These are phyloP conservation scores for Hydnum rufescens DNA, from an alignment of 768 basidiomycete species.

Conservation along the genomic window DNA sequence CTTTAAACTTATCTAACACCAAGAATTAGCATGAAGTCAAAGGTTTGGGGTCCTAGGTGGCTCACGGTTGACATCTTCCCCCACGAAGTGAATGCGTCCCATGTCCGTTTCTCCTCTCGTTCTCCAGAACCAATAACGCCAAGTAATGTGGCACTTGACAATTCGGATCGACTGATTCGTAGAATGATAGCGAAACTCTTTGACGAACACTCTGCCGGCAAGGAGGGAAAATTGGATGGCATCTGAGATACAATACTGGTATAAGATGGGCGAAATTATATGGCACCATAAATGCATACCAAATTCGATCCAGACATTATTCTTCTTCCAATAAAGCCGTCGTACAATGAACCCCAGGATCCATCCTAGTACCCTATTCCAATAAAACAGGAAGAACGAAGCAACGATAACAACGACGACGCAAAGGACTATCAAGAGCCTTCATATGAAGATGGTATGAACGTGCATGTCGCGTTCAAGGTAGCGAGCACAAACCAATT, in stretches of 20 bases:
- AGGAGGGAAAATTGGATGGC: slow-evolving; percentile 84
- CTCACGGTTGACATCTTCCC: slow-evolving; percentile 5
- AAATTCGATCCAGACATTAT: slow-evolving; percentile 62
- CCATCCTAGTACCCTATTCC: slow-evolving; percentile 65
- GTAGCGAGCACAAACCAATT: too few relatives aligned
- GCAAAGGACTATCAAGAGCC: slow-evolving; percentile 36
- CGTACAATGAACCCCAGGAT: slow-evolving; percentile 47
- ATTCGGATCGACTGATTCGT: slow-evolving; percentile 78
- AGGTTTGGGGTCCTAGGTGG: not conserved
- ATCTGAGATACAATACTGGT: slow-evolving; percentile 26
- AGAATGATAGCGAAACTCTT: slow-evolving; percentile 76
- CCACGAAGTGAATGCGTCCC: not conserved
- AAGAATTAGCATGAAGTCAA: not conserved
- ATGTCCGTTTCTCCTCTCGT: slow-evolving; percentile 43
- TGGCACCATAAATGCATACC: slow-evolving; percentile 25
- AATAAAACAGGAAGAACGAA: slow-evolving; percentile 64
- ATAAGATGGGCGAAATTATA: not conserved
- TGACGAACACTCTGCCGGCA: slow-evolving; percentile 70
- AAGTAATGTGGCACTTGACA: slow-evolving; percentile 69
- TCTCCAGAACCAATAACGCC: slow-evolving; percentile 84
- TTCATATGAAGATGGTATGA: too few relatives aligned
- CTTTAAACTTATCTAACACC: slow-evolving; percentile 19
- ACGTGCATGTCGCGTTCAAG: too few relatives aligned
- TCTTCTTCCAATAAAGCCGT: slow-evolving; percentile 57
- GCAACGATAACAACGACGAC: slow-evolving; percentile 34